Percentiles rank a stretch among this genome's conserved stretches.
Evolutionary conservation across 306 rosid species (phyloP).

Genomic region (Senna siamea): DNA sequence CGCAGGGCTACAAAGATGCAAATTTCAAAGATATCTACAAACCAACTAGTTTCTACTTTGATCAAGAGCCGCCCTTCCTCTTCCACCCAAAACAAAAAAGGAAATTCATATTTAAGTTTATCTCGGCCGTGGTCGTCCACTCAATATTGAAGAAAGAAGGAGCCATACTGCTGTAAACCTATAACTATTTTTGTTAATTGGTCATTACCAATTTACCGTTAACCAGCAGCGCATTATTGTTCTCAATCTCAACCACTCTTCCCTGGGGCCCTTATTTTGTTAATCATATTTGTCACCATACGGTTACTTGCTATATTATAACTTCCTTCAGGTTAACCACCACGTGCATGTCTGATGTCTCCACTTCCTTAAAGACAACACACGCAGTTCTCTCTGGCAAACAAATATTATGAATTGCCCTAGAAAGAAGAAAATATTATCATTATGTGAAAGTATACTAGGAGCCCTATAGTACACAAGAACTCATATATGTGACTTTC

Average conservation of each 20-base stretch:
- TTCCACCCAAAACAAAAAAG: too few species aligned
- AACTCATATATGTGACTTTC: background rate
- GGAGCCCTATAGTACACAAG: background rate
- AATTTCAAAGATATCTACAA: too few species aligned
- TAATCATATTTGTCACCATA: background rate
- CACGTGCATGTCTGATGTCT: background rate
- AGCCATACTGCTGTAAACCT: background rate
- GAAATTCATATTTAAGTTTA: too few species aligned
- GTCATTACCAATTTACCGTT: too few species aligned
- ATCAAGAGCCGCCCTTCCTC: too few species aligned
- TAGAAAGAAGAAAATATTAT: background rate
- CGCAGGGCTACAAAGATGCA: too few species aligned
- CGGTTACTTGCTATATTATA: background rate
- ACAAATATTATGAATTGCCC: background rate
- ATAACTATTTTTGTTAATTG: too few species aligned
- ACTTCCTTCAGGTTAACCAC: background rate
- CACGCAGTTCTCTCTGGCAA: background rate
- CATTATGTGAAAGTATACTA: too few species aligned
- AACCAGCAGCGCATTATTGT: background rate
- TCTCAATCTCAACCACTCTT: constrained; percentile 22
- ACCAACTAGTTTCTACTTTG: too few species aligned
- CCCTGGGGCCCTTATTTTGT: background rate
- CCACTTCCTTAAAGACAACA: background rate
- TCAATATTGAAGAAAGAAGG: too few species aligned
- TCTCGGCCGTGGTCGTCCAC: too few species aligned